A percentile compares a stretch with the other conserved stretches of the same genome.
Conservation (phyloP, 2,329 filamentous ascomycete genomes). For the Aureobasidium melanogenum region DNA sequence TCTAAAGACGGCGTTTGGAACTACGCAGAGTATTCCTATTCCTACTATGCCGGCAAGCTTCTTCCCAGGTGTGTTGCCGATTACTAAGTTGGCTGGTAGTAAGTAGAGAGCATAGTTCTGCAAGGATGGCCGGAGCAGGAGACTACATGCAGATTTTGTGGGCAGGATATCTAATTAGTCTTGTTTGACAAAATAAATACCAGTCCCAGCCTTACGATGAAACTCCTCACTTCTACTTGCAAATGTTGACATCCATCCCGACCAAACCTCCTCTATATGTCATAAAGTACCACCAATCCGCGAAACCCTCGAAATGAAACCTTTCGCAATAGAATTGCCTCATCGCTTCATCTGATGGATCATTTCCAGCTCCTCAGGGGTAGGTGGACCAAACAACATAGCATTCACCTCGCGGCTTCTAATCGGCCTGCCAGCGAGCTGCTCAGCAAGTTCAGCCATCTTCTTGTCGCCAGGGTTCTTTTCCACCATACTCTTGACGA, state of each 20-base stretch:
- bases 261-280: no score
- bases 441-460: neutral
- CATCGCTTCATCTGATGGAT: neutral
- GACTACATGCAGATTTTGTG: no score
- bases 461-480: neutral
- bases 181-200: no score
- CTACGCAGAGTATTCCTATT: slow-evolving; percentile 31
- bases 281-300: no score
- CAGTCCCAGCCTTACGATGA: no score
- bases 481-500: neutral
- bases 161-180: no score
- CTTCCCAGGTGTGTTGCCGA: slow-evolving; percentile 25
- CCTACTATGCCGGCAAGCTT: slow-evolving; percentile 33
- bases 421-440: neutral
- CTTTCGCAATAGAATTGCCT: no score
- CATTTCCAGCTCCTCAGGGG: neutral
- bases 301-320: no score
- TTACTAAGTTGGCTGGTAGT: slow-evolving; percentile 6
- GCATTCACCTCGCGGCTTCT: neutral
- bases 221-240: no score
- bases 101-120: neutral
- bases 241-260: no score
- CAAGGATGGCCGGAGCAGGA: no score
- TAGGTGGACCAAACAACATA: neutral
- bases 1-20: slow-evolving; percentile 23